Evolutionary conservation across 495 filamentous ascomycete species (phyloP), one percentile per base, ranked within the genome.

Genomic region (Beverwykella pulmonaria): DNA sequence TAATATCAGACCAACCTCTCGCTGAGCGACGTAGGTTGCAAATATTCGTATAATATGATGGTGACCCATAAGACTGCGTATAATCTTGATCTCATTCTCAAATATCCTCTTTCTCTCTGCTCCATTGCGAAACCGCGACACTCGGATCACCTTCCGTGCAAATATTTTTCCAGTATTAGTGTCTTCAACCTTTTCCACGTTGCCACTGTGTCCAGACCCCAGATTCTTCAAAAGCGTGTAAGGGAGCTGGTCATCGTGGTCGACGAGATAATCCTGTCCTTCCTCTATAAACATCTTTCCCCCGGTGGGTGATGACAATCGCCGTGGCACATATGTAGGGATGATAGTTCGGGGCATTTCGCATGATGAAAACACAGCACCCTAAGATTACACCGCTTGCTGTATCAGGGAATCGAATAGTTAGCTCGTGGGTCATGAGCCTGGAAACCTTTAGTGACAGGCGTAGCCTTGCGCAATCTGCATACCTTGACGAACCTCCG

Each of bases 21-120:
- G 30, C 20, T 63, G 54, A 4, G 60, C 9, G 27, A 56, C 52
- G 27, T 63, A 63, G 7, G 60, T 63, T 8, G 49, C 60, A 52
- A 63, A 63, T 17, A 56, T 49, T 25, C 34, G 44, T 1, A 63
- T 48, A n/a, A 63, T 32, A 30, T 63, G 60, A 12, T 27, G 60
- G 27, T 63, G 60, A 12, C 6, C 6, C 8, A 49, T 30, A n/a
- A 63, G 60, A 6, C 34, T 17, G 19, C 60, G 60, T 27, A 63
- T 63, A 32, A 63, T 56, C 17, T 55, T 46, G 36, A 63, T 63
- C 36, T 63, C 60, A 15, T 63, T 63, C 19, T 63, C 50, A 26
- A 47, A 63, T 1, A 63, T 62, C 1, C 30, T 1, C 15, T 22
- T 29, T 2, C 30, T 1, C 15, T 22, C 17, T 2, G 19, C 30